Percentiles rank a stretch among this genome's conserved stretches.
These are phyloP conservation scores for Albifimbria verrucaria DNA, from an alignment of 2,329 filamentous ascomycete genomes.

Conservation along the genomic window DNA sequence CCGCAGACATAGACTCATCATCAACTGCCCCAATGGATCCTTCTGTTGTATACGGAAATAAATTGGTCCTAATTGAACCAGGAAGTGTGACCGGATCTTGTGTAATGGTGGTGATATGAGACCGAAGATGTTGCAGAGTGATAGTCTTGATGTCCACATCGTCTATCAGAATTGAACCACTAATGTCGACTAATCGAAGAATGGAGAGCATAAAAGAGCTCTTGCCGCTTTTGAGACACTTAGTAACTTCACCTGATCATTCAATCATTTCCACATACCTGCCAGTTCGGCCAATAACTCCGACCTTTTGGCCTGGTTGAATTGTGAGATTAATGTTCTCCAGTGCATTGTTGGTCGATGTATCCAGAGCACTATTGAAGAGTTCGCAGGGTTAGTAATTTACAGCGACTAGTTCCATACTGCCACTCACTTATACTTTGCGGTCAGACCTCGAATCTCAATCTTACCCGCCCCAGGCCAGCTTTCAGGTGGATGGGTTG, in stretches of 20 bases:
- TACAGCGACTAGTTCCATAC: not conserved
- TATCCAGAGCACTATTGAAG: constrained; percentile 11
- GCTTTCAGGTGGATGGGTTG: too few relatives aligned
- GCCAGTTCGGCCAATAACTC: constrained; percentile 49
- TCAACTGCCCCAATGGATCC: constrained; percentile 34
- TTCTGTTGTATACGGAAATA: constrained; percentile 29
- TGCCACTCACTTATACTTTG: constrained; percentile 22
- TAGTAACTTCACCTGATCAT: not conserved
- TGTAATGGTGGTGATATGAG: constrained; percentile 40
- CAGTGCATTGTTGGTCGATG: too few relatives aligned
- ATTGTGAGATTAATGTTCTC: constrained; percentile 14
- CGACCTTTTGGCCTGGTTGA: constrained; percentile 41
- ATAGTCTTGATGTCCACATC: constrained; percentile 36
- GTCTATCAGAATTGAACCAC: constrained; percentile 38
- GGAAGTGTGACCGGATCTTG: constrained; percentile 46
- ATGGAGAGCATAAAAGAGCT: constrained; percentile 44
- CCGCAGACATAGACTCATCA: too few relatives aligned
- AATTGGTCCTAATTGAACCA: constrained; percentile 44
- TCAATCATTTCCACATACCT: constrained; percentile 7
- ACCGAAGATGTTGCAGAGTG: constrained; percentile 39
- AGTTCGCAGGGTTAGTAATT: not conserved
- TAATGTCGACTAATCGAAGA: constrained; percentile 44
- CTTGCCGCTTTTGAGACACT: constrained; percentile 41
- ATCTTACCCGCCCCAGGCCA: too few relatives aligned
- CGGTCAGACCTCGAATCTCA: too few relatives aligned